Base-by-base conservation (phyloP, 306 rosid species). In the Ormosia emarginata region DNA sequence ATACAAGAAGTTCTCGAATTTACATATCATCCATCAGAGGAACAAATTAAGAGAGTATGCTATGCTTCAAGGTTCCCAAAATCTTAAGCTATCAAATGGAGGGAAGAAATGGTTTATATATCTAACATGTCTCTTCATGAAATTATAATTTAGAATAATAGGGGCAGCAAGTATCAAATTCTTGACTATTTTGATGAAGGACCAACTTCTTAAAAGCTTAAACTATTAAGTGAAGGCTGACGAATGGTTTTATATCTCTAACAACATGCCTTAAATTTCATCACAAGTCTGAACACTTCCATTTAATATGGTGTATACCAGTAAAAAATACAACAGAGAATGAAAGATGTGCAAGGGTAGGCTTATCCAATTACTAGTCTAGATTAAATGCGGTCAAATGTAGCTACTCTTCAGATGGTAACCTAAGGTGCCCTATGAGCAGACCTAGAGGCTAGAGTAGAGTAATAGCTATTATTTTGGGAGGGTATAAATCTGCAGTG, bases 311-410 rank as follows among this genome's bases (percentile, higher is more conserved):
- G 33, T 56, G 7, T 33, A 13, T 39, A 40, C 24, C 53, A 40
- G 53, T 18, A 10, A 62, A 69, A 77, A 62, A 59, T 50, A 70
- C 6, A 30, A 40, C 12, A 52, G 63, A 47, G 77, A 29, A 30
- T 46, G 79, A 8, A 65, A 61, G 4, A 33, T 40, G 29, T 34
- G 40, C 64, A 85, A 34, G 55, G 41, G 2, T 47, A 68, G 65
- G 41, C 81, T 67, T 47, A 68, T 80, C 39, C 30, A 67, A 65
- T 80, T 50, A 34, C 72, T 71, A 11, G 3, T 71, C 47, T 71
- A 77, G 39, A 52, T 29, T 29, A 74, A 74, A 74, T 68, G 82
- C 66, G n/a, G 49, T 12, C 79, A 82, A 74, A 66, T 14, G 52
- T 30, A 55, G 30, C 64, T 49, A 69, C 74, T n/a, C 46, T 66